phyloP scores from a whole-genome alignment of 805 yeast genomes.

The Candida andamanensis region DNA sequence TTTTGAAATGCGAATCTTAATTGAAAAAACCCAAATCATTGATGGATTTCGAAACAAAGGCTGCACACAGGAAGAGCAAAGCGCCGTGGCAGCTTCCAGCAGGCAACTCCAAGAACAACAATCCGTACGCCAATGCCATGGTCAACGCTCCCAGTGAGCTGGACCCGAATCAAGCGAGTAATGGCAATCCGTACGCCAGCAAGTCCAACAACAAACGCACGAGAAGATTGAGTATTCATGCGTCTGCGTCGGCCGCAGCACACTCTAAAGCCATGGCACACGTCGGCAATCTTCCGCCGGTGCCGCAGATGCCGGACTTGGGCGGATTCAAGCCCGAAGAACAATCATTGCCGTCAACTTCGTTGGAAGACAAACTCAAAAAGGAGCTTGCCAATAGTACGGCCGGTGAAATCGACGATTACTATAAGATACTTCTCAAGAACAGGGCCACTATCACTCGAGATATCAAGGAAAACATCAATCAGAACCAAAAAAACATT shows the following conservation, averaged over 20 bases:
- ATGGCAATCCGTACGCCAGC: conserved; percentile 12
- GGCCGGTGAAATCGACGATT: conserved; percentile 68
- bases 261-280: conserved; percentile 21
- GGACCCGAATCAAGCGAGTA: neutral
- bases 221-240: conserved; percentile 34
- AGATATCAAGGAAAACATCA: conserved; percentile 55
- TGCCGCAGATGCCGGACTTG: conserved; percentile 17
- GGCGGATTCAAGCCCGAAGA: neutral
- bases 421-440: conserved; percentile 48
- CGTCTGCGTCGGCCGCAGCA: conserved; percentile 31
- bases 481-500: conserved; percentile 59
- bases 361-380: conserved; percentile 15
- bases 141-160: conserved; percentile 12
- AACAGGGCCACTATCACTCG: conserved; percentile 47
- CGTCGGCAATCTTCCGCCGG: conserved; percentile 24
- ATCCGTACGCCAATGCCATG: conserved; percentile 26
- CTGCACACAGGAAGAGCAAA: conserved; percentile 34
- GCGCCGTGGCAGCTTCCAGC: conserved; percentile 36
- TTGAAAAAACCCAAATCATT: conserved; percentile 2
- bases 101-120: conserved; percentile 11
- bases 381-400: conserved; percentile 55
- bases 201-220: conserved; percentile 9
- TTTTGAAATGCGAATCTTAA: neutral
- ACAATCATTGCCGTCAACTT: neutral
- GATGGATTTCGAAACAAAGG: conserved; percentile 28